Base-by-base conservation (phyloP, 2,329 filamentous ascomycete species). In the Teratosphaeria nubilosa region DNA sequence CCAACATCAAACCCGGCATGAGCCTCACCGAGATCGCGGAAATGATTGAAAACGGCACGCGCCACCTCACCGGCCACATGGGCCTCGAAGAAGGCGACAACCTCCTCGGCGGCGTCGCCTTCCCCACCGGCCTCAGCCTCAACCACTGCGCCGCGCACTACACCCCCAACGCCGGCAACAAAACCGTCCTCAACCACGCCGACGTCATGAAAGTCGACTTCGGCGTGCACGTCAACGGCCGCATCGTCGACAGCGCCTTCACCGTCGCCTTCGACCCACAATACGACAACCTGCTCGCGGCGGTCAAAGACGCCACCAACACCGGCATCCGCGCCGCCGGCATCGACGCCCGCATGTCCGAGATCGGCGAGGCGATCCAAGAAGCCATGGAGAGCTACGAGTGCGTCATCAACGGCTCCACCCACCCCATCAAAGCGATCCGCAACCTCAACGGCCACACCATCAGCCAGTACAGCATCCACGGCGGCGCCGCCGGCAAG, bases 191-290 rank as follows among this genome's bases (percentile, higher is more conserved):
- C 34, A 76, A 94, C 59, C 78, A 87, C 68, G 81, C 83, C 61
- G 88, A 95, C 69, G 88, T 95, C 37, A 82, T 92, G 80, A 91
- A 90, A 73, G 85, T 91, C 7, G 88, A 92, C 68, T 88, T 91
- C 67, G 88, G 88, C 54, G 88, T 91, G 31, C 88, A 92, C 70
- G 81, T 91, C 67, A 88, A 87, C 68, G 88, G 88, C 3, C 81
- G 84, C 64, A 92, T 91, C 69, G 87, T 91, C 59, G 88, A 92
- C 75, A 88, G 84, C 63, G 88, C 88, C 5, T 92, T 91, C 70
- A 91, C 88, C 10, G 78, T 91, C 73, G 80, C 87, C 0, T 91
- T 89, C 68, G 86, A 91, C 66, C 83, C 82, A 25, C 81, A 80
- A 63, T 91, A 90, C 72, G 86, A 91, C 72, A 86, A 86, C 68